Percentiles rank a stretch among this genome's conserved stretches.
phyloP scores from a whole-genome alignment of 768 basidiomycete species.

The Thelephora aurantiotincta region DNA sequence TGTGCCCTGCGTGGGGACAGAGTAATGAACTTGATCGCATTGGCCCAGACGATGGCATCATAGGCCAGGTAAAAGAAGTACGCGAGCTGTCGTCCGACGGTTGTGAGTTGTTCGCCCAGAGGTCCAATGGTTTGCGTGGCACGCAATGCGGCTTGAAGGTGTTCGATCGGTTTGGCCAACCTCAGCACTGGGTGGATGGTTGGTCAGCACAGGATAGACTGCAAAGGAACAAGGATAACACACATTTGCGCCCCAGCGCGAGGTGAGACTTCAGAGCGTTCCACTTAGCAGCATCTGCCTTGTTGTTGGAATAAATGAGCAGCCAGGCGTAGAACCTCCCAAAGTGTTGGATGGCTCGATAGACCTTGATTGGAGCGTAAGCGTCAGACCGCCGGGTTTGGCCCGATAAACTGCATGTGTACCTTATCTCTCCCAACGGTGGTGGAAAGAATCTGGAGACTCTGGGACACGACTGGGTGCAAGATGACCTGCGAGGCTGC shows the following conservation, averaged over 20 bases:
- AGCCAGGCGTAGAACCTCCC: slow-evolving; percentile 83
- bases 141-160: slow-evolving; percentile 79
- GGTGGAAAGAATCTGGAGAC: slow-evolving; percentile 64
- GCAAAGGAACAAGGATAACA: slow-evolving; percentile 1
- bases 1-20: slow-evolving; percentile 47
- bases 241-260: slow-evolving; percentile 76
- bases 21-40: slow-evolving; percentile 48
- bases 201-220: slow-evolving; percentile 2
- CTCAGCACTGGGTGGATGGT: slow-evolving; percentile 53
- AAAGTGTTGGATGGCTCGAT: slow-evolving; percentile 85
- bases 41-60: slow-evolving; percentile 77
- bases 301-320: slow-evolving; percentile 52
- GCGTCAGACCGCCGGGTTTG: background rate
- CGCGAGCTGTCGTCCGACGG: slow-evolving; percentile 69
- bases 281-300: slow-evolving; percentile 62
- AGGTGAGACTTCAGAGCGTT: slow-evolving; percentile 78
- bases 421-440: slow-evolving; percentile 91
- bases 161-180: slow-evolving; percentile 87
- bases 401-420: slow-evolving; percentile 3
- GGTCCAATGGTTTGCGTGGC: slow-evolving; percentile 42
- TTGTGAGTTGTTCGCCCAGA: slow-evolving; percentile 57
- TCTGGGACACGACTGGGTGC: slow-evolving; percentile 67
- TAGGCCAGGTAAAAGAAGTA: slow-evolving; percentile 82
- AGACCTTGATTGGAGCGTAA: slow-evolving; percentile 35
- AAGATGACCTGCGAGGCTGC: slow-evolving; percentile 68